phyloP scores from a whole-genome alignment of 2,329 filamentous ascomycete genomes.

The Dactylonectria macrodidyma region DNA sequence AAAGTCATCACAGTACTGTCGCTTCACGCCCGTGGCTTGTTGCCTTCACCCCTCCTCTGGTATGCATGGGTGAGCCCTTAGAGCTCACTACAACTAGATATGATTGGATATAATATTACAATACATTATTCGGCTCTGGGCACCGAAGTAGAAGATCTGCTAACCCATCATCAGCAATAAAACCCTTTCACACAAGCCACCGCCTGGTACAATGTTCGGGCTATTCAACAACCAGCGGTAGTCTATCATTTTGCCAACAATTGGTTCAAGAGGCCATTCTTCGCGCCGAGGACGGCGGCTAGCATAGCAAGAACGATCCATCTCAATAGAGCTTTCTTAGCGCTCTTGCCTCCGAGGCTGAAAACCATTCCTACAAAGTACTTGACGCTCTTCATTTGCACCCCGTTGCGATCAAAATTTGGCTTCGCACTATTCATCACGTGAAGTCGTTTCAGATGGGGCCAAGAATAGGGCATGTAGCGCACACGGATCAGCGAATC shows the following conservation, averaged over 20 bases:
- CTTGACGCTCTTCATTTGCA: constrained; percentile 62
- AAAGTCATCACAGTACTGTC: constrained; percentile 1
- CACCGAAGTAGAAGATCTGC: constrained; percentile 16
- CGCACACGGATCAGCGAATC: constrained; percentile 74
- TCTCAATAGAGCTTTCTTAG: constrained; percentile 65
- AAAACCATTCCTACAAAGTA: constrained; percentile 70
- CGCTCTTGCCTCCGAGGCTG: constrained; percentile 65
- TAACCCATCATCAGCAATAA: constrained; percentile 18
- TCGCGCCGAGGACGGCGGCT: constrained; percentile 53
- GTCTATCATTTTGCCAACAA: constrained; percentile 42
- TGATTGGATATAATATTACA: constrained; percentile 16
- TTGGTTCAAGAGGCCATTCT: constrained; percentile 53
- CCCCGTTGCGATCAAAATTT: constrained; percentile 75
- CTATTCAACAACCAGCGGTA: constrained; percentile 28
- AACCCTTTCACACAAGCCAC: constrained; percentile 3
- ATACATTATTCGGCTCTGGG: constrained; percentile 18
- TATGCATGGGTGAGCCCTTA: background rate
- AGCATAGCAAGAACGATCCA: constrained; percentile 63
- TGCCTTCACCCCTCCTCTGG: background rate
- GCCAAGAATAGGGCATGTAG: constrained; percentile 73
- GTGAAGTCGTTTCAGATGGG: constrained; percentile 61
- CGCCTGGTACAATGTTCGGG: background rate
- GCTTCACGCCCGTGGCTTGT: background rate
- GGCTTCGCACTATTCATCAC: constrained; percentile 63
- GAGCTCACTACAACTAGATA: constrained; percentile 2